These are phyloP conservation scores for Rutstroemia sydowiana DNA, from an alignment of 2,329 filamentous ascomycete species.

Conservation along the genomic window DNA sequence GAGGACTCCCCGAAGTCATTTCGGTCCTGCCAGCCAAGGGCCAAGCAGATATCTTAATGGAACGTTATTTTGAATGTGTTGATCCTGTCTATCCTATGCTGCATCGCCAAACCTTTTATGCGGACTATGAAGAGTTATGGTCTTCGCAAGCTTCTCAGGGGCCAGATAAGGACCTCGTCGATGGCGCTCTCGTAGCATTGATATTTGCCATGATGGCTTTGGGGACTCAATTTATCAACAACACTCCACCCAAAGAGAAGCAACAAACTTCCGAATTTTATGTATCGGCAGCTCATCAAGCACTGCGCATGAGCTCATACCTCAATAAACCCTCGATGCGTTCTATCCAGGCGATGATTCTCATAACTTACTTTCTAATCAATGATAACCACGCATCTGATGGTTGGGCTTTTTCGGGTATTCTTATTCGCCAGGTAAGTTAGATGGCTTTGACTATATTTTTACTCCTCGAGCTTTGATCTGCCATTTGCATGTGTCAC, in stretches of 20 bases:
- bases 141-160: slow-evolving; percentile 44
- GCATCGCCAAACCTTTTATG: slow-evolving; percentile 66
- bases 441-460: too few relatives aligned
- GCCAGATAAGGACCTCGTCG: slow-evolving; percentile 51
- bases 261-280: slow-evolving; percentile 77
- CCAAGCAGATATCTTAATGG: slow-evolving; percentile 64
- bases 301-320: slow-evolving; percentile 67
- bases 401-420: slow-evolving; percentile 74
- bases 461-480: too few relatives aligned
- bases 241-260: slow-evolving; percentile 48
- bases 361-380: slow-evolving; percentile 78
- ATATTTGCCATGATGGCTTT: slow-evolving; percentile 72
- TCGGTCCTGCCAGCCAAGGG: slow-evolving; percentile 67
- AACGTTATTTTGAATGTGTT: slow-evolving; percentile 60
- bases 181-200: slow-evolving; percentile 63
- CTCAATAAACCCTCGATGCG: slow-evolving; percentile 66
- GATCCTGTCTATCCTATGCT: slow-evolving; percentile 79
- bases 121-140: slow-evolving; percentile 76
- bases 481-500: too few relatives aligned
- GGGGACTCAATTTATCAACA: slow-evolving; percentile 65
- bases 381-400: slow-evolving; percentile 81
- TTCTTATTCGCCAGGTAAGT: slow-evolving; percentile 57
- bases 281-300: slow-evolving; percentile 71
- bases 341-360: slow-evolving; percentile 72
- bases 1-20: slow-evolving; percentile 67